Evolutionary conservation across 306 rosid genomes (phyloP), one percentile per base, ranked within the genome.

Genomic region (Medicago lupulina): DNA sequence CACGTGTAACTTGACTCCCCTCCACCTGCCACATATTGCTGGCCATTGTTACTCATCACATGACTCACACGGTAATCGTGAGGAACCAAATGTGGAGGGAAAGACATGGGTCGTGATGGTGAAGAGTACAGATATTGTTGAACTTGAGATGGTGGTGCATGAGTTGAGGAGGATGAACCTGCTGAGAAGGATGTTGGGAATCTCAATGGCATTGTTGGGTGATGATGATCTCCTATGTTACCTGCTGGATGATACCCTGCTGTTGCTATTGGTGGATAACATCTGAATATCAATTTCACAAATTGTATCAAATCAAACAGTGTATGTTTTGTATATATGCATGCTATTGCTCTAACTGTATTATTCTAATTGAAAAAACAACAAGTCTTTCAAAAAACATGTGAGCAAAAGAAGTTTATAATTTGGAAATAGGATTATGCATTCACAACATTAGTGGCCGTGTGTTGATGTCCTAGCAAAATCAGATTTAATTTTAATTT

Each of bases 11-110:
- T 76, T 23, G 70, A 36, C 10, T 59, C 62, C 57, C 39, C 76
- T 9, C 54, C 73, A 74, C 61, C 25, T 18, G 31, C 61, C 58
- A 51, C 11, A 7, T 47, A 57, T 66, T 76, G 84, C 1, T 34
- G 38, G 7, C 28, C 28, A 23, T 34, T 84, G 80, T 69, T 51
- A 39, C 76, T 58, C 12, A 92, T 86, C 5, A 88, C 92, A n/a
- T 46, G 97, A 1, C 96, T 96, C 49, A 86, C 85, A 21, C 76
- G 89, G 83, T 90, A 88, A 65, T 93, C 92, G 31, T 86, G 88
- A 41, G 87, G 82, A 47, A 83, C 2, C 79, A 12, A 39, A 17
- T 87, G 91, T 4, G 97, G 31, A 1, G 88, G 77, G 55, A 70
- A 86, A 0, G 92, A 44, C 38, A 83, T 66, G 2, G 88, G 84